Evolutionary conservation across 208 protist genomes (phyloP).

Genomic region (Acanthamoeba castellanii): DNA sequence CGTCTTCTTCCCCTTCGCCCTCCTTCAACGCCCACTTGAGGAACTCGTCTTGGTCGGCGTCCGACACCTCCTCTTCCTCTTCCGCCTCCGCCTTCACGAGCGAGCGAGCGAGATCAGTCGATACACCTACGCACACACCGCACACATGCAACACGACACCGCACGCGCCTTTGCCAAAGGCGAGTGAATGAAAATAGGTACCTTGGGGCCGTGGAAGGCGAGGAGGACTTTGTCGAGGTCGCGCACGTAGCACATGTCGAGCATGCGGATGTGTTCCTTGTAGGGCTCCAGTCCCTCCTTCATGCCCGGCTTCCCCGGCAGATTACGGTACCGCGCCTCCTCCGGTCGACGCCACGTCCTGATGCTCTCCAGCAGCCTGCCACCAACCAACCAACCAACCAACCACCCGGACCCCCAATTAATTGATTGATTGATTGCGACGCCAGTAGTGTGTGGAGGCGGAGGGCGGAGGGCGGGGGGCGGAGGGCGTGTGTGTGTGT

Average conservation of each 20-base stretch:
- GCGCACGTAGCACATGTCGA: conserved; percentile 33
- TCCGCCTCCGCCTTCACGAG: background rate
- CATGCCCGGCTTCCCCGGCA: background rate
- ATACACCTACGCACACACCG: no score
- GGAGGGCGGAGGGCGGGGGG: no score
- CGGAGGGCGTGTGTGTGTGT: background rate
- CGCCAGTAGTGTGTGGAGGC: no score
- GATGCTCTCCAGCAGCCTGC: background rate
- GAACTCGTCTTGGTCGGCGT: background rate
- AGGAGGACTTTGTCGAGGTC: conserved; percentile 20
- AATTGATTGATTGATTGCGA: background rate
- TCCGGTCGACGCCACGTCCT: conserved; percentile 1
- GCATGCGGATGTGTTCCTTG: background rate
- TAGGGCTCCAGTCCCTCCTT: background rate
- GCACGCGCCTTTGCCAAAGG: background rate
- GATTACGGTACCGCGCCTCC: background rate
- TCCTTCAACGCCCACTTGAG: conserved; percentile 15
- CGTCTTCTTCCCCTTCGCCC: background rate
- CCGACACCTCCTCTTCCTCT: conserved; percentile 19
- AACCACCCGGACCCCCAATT: no score
- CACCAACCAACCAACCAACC: no score
- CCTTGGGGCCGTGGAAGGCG: background rate
- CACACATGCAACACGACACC: no score
- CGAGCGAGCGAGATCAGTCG: no score
- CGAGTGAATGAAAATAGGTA: background rate